Conservation (phyloP, 495 filamentous ascomycete genomes). For the Neurospora sp. region DNA sequence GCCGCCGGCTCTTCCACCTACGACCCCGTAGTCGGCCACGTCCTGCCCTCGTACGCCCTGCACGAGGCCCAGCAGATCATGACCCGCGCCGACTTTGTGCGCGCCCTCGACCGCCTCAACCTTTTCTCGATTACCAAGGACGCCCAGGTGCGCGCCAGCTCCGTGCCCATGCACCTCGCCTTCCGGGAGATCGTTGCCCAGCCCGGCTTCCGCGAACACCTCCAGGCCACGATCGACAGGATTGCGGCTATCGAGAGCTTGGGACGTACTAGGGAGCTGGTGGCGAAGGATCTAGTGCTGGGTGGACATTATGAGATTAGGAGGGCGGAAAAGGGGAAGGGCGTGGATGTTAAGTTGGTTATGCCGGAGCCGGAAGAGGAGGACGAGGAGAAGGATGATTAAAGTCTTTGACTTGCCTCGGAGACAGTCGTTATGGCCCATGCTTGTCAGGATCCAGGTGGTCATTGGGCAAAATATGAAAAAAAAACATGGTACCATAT, state of each 20-base stretch:
- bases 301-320: constrained; percentile 70
- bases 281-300: constrained; percentile 67
- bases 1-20: constrained; percentile 31
- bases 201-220: constrained; percentile 66
- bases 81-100: constrained; percentile 92
- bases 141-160: constrained; percentile 84
- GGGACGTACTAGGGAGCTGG: constrained; percentile 82
- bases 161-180: constrained; percentile 90
- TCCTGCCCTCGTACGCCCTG: constrained; percentile 71
- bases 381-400: neutral
- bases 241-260: constrained; percentile 88
- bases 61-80: constrained; percentile 81
- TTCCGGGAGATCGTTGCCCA: constrained; percentile 69
- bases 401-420: no score
- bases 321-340: constrained; percentile 16
- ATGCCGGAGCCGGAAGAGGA: constrained; percentile 12
- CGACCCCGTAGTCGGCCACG: constrained; percentile 56
- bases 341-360: constrained; percentile 18
- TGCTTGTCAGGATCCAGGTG: no score
- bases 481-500: no score
- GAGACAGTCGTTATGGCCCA: no score
- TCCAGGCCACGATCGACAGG: constrained; percentile 72
- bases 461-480: no score
- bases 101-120: constrained; percentile 84
- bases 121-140: constrained; percentile 88